Percentiles rank a stretch among this genome's conserved stretches.
Evolutionary conservation across 192 early-diverging fungal species (phyloP).

Genomic region (Coemansia biformis): DNA sequence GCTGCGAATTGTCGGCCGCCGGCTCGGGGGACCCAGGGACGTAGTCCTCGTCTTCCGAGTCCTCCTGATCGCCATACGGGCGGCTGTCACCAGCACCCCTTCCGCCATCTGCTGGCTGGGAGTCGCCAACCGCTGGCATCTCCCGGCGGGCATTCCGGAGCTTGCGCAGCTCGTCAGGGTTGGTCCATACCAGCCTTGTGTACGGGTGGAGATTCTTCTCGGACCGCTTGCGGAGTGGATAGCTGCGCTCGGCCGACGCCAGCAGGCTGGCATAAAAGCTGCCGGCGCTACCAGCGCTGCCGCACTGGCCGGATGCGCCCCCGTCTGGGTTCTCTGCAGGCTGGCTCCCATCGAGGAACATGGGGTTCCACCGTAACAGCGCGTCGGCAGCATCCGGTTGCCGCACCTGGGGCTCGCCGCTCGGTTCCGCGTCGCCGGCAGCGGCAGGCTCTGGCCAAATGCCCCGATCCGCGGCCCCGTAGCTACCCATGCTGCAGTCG

Average conservation of each 20-base stretch:
- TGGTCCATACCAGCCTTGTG: slow-evolving; percentile 46
- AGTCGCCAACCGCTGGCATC: slow-evolving; percentile 7
- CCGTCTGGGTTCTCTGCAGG: not conserved
- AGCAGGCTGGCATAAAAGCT: not conserved
- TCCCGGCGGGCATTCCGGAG: slow-evolving; percentile 7
- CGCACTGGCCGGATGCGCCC: too few relatives aligned
- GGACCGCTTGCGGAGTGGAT: slow-evolving; percentile 34
- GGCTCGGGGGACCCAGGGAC: slow-evolving; percentile 26
- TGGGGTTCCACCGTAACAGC: slow-evolving; percentile 12
- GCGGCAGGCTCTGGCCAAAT: too few relatives aligned
- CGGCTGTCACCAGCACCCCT: too few relatives aligned
- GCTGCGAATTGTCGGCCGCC: slow-evolving; percentile 11
- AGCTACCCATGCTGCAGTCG: not conserved
- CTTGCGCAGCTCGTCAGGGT: slow-evolving; percentile 17
- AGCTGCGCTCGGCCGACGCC: slow-evolving; percentile 12
- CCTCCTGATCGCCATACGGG: slow-evolving; percentile 12
- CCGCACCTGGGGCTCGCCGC: not conserved
- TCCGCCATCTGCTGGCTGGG: not conserved
- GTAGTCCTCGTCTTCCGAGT: slow-evolving; percentile 43
- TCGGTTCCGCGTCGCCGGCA: not conserved
- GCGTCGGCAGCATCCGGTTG: not conserved
- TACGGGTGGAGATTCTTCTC: slow-evolving; percentile 47
- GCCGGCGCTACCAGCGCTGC: too few relatives aligned
- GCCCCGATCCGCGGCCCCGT: too few relatives aligned
- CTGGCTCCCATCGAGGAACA: slow-evolving; percentile 2